Conservation (phyloP, 768 basidiomycete genomes). For the Phlebiopsis gigantea region DNA sequence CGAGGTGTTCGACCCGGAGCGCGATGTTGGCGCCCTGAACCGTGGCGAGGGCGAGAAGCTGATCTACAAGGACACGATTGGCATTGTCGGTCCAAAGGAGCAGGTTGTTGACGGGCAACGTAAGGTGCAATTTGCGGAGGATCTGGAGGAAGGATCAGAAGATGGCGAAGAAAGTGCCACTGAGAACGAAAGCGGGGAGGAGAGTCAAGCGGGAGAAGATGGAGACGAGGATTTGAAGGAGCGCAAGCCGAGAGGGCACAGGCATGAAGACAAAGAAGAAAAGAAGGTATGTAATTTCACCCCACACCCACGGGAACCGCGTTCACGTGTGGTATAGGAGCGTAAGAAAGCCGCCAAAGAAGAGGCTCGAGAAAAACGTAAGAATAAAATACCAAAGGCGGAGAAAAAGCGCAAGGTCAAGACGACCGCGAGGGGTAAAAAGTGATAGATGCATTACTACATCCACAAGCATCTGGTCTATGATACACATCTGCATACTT, state of each 20-base stretch:
- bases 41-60: constrained; percentile 66
- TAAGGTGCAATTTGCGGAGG: constrained; percentile 17
- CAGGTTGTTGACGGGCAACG: neutral
- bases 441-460: neutral
- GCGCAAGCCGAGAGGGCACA: constrained; percentile 74
- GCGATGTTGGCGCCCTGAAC: constrained; percentile 74
- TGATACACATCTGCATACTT: neutral
- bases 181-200: constrained; percentile 24
- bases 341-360: constrained; percentile 87
- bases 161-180: constrained; percentile 31
- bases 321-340: constrained; percentile 46
- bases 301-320: constrained; percentile 3
- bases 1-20: constrained; percentile 92
- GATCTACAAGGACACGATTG: constrained; percentile 87
- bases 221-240: constrained; percentile 35
- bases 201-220: constrained; percentile 26
- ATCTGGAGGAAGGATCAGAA: constrained; percentile 17
- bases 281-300: constrained; percentile 61
- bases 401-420: constrained; percentile 90
- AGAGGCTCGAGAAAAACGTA: constrained; percentile 82
- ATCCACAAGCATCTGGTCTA: neutral
- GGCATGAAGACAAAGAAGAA: constrained; percentile 85
- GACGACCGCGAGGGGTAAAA: constrained; percentile 25
- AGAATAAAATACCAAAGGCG: constrained; percentile 91
- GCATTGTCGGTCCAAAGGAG: constrained; percentile 49